Conservation (phyloP, 176 grass and related monocot species). For the Triticum monococcum region DNA sequence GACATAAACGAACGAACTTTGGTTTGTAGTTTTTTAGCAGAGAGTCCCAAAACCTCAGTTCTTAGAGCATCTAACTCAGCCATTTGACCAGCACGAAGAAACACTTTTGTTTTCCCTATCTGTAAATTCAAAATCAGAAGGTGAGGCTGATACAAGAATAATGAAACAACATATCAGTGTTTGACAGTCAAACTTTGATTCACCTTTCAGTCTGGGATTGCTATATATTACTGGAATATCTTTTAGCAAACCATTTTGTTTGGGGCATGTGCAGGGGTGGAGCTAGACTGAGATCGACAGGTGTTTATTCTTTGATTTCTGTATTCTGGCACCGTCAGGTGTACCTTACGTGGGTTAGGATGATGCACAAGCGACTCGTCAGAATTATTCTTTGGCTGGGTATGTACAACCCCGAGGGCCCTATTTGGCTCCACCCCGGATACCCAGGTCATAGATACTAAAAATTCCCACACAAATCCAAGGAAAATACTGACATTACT, state of each 20-base stretch:
- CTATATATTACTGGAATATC: not conserved
- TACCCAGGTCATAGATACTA: not conserved
- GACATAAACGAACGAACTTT: slow-evolving; percentile 63
- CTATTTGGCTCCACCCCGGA: too few relatives aligned
- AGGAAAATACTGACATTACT: too few relatives aligned
- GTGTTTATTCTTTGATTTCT: too few relatives aligned
- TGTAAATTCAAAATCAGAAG: slow-evolving; percentile 46
- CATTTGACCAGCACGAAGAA: slow-evolving; percentile 97
- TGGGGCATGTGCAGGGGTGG: not conserved
- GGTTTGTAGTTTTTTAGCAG: slow-evolving; percentile 89
- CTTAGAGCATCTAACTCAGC: slow-evolving; percentile 93
- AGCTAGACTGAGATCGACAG: too few relatives aligned
- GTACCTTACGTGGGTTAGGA: too few relatives aligned
- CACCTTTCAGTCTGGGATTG: not conserved
- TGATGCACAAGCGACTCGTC: too few relatives aligned
- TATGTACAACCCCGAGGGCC: too few relatives aligned
- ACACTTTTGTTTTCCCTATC: slow-evolving; percentile 97
- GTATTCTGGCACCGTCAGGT: too few relatives aligned
- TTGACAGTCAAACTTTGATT: not conserved
- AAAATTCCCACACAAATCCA: not conserved
- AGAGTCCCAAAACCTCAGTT: slow-evolving; percentile 82
- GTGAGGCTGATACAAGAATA: slow-evolving; percentile 22
- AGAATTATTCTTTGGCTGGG: too few relatives aligned
- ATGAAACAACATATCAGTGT: not conserved
- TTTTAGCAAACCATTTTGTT: slow-evolving; percentile 11